Percentiles rank a stretch among this genome's conserved stretches.
Conservation (phyloP, 371 early-diverging fungal genomes). For the Circinella umbellata region DNA sequence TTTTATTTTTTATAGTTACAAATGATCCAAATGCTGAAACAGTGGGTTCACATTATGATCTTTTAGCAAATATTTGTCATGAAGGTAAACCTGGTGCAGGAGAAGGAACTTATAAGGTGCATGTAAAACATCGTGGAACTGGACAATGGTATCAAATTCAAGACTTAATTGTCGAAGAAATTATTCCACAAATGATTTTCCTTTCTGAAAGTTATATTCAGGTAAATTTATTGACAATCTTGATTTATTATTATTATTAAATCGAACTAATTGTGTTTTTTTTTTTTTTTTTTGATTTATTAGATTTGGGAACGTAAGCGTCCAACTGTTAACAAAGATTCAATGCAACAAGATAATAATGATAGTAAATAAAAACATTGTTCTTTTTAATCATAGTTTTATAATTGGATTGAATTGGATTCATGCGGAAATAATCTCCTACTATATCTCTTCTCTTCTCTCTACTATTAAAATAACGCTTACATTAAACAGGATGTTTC, state of each 20-base stretch:
- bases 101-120: conserved; percentile 80
- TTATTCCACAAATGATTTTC: conserved; percentile 94
- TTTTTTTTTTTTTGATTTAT: too few relatives aligned
- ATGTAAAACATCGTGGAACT: conserved; percentile 78
- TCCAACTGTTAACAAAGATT: not conserved
- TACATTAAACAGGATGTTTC: too few relatives aligned
- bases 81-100: conserved; percentile 81
- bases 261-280: not conserved
- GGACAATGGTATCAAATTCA: conserved; percentile 96
- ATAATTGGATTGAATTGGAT: too few relatives aligned
- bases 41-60: conserved; percentile 73
- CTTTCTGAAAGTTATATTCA: conserved; percentile 94
- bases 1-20: conserved; percentile 37
- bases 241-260: conserved; percentile 1
- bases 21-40: conserved; percentile 51
- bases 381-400: too few relatives aligned
- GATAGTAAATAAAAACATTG: not conserved
- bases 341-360: not conserved
- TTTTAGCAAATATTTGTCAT: conserved; percentile 93
- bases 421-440: too few relatives aligned
- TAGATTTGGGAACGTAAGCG: conserved; percentile 39
- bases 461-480: too few relatives aligned
- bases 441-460: too few relatives aligned
- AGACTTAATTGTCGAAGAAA: conserved; percentile 92
- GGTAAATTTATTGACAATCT: too few relatives aligned